Evolutionary conservation across 2,329 filamentous ascomycete species (phyloP).

Genomic region (Fusarium sublunatum): DNA sequence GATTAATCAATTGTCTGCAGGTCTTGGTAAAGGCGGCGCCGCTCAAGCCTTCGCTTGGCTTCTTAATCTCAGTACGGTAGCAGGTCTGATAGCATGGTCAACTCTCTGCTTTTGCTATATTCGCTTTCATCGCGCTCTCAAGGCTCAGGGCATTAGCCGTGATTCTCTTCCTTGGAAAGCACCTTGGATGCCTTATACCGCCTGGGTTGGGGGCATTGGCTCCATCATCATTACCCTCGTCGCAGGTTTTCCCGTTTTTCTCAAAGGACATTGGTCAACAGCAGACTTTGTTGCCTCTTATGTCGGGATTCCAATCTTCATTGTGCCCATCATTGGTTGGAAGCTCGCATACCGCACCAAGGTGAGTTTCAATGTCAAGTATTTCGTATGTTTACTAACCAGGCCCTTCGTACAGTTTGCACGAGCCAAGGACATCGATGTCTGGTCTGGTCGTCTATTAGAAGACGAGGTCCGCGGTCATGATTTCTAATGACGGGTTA

Average conservation of each 20-base stretch:
- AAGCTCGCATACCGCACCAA: constrained; percentile 55
- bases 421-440: constrained; percentile 63
- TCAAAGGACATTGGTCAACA: constrained; percentile 70
- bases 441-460: constrained; percentile 47
- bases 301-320: constrained; percentile 71
- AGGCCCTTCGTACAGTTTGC: constrained; percentile 38
- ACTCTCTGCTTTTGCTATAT: constrained; percentile 69
- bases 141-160: constrained; percentile 66
- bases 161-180: constrained; percentile 64
- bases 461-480: constrained; percentile 5
- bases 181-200: constrained; percentile 70
- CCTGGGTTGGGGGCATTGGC: constrained; percentile 68
- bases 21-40: constrained; percentile 57
- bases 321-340: constrained; percentile 70
- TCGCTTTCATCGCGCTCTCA: constrained; percentile 61
- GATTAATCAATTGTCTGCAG: background rate
- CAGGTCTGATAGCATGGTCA: constrained; percentile 70
- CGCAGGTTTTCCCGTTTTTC: constrained; percentile 82
- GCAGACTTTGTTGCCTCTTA: constrained; percentile 73
- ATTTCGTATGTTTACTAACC: background rate
- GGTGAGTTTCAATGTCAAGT: constrained; percentile 1
- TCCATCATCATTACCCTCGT: constrained; percentile 74
- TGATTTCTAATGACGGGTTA: too few relatives aligned
- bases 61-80: constrained; percentile 74
- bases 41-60: constrained; percentile 77